Conservation (phyloP, 2,329 filamentous ascomycete species). For the Venturiaceae sp. region DNA sequence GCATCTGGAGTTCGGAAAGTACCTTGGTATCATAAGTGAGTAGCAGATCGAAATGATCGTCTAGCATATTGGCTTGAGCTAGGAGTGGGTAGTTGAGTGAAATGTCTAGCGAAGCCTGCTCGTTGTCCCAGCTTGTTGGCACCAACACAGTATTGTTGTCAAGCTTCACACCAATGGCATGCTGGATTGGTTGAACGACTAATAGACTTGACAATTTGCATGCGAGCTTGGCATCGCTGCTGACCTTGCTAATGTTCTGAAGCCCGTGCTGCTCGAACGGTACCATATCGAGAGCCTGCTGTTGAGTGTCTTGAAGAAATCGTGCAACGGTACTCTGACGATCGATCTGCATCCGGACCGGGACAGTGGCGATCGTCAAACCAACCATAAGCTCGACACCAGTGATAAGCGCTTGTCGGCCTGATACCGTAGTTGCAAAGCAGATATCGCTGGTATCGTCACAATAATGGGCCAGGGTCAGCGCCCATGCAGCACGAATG, state of each 20-base stretch:
- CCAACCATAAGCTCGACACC: conserved; percentile 67
- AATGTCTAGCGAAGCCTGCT: too few relatives aligned
- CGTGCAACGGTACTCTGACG: conserved; percentile 33
- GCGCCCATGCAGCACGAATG: conserved; percentile 57
- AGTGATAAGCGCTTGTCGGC: conserved; percentile 59
- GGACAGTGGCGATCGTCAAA: conserved; percentile 69
- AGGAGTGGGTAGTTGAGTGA: too few relatives aligned
- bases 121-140: too few relatives aligned
- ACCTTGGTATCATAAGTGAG: too few relatives aligned
- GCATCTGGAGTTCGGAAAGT: too few relatives aligned
- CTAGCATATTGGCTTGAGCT: too few relatives aligned
- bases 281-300: conserved; percentile 46
- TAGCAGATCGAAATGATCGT: too few relatives aligned
- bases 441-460: conserved; percentile 55
- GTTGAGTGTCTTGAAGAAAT: conserved; percentile 47
- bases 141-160: too few relatives aligned
- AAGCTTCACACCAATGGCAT: too few relatives aligned
- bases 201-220: conserved; percentile 23
- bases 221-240: conserved; percentile 21
- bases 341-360: conserved; percentile 50
- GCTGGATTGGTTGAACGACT: conserved; percentile 22
- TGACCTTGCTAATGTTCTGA: conserved; percentile 45
- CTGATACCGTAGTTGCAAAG: conserved; percentile 73
- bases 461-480: conserved; percentile 62
- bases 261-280: conserved; percentile 55